Evolutionary conservation across 2,329 filamentous ascomycete genomes (phyloP), one percentile per base, ranked within the genome.

Genomic region (Lachnellula subtilissima): DNA sequence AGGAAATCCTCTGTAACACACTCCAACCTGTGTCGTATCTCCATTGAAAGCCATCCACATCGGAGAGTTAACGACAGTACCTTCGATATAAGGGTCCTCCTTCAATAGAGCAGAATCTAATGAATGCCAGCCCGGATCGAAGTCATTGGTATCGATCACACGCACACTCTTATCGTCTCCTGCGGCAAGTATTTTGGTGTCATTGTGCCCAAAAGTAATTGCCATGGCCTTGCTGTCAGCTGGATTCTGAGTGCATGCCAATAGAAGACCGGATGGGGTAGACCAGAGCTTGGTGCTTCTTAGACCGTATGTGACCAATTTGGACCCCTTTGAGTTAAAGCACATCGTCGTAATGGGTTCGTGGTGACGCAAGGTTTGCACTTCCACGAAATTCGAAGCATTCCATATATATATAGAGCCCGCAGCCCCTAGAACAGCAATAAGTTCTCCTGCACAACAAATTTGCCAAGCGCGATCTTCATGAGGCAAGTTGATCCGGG

Each of bases 1-100:
- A 9, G 63, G 61, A 49, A 53, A 58, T 11, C 51, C 57, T 48
- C 57, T 40, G 28, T 63, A 65, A 14, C 57, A 50, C 8, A 65
- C 53, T 11, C 52, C 64, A 17, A 65, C 50, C 23, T 53, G 51
- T 8, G 56, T 57, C 14, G 40, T 53, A 35, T 64, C 55, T 4
- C 50, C 25, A 37, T 52, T 66, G 50, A 66, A 61, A 28, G 54
- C 23, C 19, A 64, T 56, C 15, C 48, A 57, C 5, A 17, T 42
- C 9, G 61, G 59, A 2, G 48, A 46, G 28, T 53, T 57, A 6
- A n/a, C 12, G 15, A 40, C 36, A 3, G 37, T 45, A 17, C 11
- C 2, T 42, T 53, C 45, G 11, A 42, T 19, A 7, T 14, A 6
- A 9, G 11, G 40, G 6, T 37, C 39, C 14, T 53, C 52, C 11